phyloP scores from a whole-genome alignment of 116 monocot species.

The Trichopus zeylanicus region DNA sequence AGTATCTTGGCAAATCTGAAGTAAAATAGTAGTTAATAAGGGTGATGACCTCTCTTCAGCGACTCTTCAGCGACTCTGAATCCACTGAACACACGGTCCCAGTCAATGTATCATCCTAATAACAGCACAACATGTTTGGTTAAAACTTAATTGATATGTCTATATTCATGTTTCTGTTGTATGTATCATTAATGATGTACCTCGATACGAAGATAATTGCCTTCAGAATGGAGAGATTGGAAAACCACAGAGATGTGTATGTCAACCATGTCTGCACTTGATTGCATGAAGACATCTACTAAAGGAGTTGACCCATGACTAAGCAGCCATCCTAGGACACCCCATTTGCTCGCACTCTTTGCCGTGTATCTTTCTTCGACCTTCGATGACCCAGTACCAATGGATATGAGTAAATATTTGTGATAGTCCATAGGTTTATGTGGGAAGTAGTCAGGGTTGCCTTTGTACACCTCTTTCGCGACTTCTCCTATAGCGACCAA shows the following conservation, averaged over 20 bases:
- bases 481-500: constrained; percentile 22
- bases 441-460: constrained; percentile 15
- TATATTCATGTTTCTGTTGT: background rate
- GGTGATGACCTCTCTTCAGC: no score
- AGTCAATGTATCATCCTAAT: constrained; percentile 6
- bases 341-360: constrained; percentile 13
- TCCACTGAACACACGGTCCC: constrained; percentile 6
- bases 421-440: constrained; percentile 16
- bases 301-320: constrained; percentile 13
- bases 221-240: constrained; percentile 6
- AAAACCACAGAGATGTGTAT: constrained; percentile 18
- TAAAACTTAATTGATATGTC: background rate
- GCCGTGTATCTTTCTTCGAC: constrained; percentile 8
- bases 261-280: constrained; percentile 24
- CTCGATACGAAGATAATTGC: constrained; percentile 18
- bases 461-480: constrained; percentile 14
- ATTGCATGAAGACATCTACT: constrained; percentile 15
- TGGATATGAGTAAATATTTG: constrained; percentile 18
- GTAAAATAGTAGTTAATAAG: background rate
- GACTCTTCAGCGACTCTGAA: background rate
- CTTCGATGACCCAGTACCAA: constrained; percentile 19
- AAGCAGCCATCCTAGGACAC: constrained; percentile 16
- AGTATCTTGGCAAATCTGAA: constrained; percentile 3
- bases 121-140: background rate
- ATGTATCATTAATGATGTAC: background rate